Conservation (phyloP, 2,329 filamentous ascomycete genomes). For the Allantophomopsis cytisporea region DNA sequence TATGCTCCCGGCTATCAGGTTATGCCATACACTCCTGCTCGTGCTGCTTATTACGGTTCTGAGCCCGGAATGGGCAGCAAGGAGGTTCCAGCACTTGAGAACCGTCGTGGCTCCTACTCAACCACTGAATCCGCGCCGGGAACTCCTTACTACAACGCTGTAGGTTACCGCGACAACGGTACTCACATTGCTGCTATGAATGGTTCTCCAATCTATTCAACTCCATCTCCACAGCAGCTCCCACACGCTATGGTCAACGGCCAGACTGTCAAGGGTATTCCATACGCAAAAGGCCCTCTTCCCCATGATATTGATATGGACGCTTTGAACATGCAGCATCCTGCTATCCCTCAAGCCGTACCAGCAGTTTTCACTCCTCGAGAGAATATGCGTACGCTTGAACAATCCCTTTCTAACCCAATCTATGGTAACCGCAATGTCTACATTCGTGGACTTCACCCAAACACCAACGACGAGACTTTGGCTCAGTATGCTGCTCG, state of each 20-base stretch:
- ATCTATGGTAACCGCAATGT: constrained; percentile 90
- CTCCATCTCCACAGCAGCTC: constrained; percentile 50
- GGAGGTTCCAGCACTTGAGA: constrained; percentile 47
- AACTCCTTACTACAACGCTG: constrained; percentile 48
- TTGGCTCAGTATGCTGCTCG: constrained; percentile 70
- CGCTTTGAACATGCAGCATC: constrained; percentile 59
- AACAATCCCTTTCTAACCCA: constrained; percentile 88
- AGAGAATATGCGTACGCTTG: constrained; percentile 77
- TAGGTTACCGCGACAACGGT: constrained; percentile 44
- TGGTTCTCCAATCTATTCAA: constrained; percentile 47
- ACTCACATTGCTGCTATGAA: constrained; percentile 45
- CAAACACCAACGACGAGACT: constrained; percentile 87
- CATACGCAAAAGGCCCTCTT: constrained; percentile 14
- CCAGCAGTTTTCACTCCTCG: constrained; percentile 78
- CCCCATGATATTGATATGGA: constrained; percentile 32
- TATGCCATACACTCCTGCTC: constrained; percentile 16
- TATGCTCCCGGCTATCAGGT: constrained; percentile 16
- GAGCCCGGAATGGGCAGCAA: constrained; percentile 16
- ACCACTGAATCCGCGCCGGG: constrained; percentile 53
- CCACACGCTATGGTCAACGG: constrained; percentile 23
- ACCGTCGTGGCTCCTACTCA: constrained; percentile 54
- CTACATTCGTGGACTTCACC: constrained; percentile 92
- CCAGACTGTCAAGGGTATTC: constrained; percentile 13
- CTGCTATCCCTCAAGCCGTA: constrained; percentile 74
- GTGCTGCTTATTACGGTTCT: constrained; percentile 13